phyloP scores from a whole-genome alignment of 306 rosid species.

The Rosa chinensis region DNA sequence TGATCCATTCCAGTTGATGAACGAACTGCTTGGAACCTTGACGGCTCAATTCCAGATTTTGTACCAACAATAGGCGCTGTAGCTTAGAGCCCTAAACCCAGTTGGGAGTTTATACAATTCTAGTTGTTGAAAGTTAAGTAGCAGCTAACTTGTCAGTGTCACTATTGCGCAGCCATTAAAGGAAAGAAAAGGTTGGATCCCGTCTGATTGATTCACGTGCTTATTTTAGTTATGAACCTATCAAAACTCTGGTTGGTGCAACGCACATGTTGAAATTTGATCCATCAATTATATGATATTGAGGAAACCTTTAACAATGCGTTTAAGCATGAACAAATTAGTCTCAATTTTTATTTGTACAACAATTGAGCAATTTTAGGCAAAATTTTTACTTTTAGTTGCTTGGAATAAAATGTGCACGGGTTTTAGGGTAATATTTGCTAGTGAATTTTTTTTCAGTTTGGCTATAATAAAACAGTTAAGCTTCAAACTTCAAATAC shows the following conservation, averaged over 20 bases:
- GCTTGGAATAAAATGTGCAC: no score
- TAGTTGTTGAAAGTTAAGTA: neutral
- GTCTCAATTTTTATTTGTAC: no score
- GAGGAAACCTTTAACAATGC: no score
- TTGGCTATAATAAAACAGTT: no score
- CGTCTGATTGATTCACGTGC: neutral
- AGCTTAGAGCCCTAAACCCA: neutral
- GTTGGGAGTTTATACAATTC: neutral
- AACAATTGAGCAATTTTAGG: no score
- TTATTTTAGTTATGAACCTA: neutral
- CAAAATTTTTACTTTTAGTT: no score
- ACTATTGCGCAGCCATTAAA: no score
- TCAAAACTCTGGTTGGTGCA: neutral
- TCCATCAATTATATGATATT: no score
- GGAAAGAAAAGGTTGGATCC: neutral
- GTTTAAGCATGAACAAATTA: no score
- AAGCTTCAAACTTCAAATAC: no score
- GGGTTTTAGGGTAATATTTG: no score
- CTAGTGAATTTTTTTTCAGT: no score
- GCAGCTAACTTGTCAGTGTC: neutral
- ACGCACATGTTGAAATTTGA: neutral
- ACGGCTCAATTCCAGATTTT: neutral
- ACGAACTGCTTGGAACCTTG: neutral
- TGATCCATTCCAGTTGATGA: neutral
- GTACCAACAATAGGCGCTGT: neutral